Conservation (phyloP, 192 early-diverging fungal genomes). For the Ambispora gerdemannii region DNA sequence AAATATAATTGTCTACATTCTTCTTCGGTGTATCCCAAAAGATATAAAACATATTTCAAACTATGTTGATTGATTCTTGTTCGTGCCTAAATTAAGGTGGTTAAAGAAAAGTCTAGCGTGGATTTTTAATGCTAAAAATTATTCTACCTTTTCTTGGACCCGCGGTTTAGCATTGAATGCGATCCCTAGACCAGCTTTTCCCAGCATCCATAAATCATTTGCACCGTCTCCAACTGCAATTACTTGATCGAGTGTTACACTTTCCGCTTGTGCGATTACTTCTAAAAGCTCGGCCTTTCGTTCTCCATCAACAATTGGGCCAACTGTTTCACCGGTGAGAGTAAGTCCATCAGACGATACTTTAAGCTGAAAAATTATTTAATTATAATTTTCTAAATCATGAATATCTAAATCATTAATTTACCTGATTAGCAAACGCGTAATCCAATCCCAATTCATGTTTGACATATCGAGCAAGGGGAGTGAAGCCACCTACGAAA, state of each 20-base stretch:
- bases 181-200: conserved; percentile 89
- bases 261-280: conserved; percentile 93
- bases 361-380: conserved; percentile 55
- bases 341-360: conserved; percentile 78
- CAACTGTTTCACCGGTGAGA: conserved; percentile 85
- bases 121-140: too few relatives aligned
- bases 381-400: not conserved
- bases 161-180: conserved; percentile 97
- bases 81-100: conserved; percentile 62
- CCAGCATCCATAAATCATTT: conserved; percentile 95
- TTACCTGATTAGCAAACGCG: conserved; percentile 91
- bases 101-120: too few relatives aligned
- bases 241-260: conserved; percentile 83
- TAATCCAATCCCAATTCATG: conserved; percentile 88
- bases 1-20: conserved; percentile 61
- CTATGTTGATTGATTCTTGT: conserved; percentile 93
- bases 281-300: conserved; percentile 94
- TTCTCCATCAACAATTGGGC: conserved; percentile 86
- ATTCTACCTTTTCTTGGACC: conserved; percentile 79
- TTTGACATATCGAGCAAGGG: conserved; percentile 90
- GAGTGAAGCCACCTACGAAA: conserved; percentile 81
- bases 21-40: conserved; percentile 84
- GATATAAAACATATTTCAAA: conserved; percentile 81
- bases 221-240: conserved; percentile 98
- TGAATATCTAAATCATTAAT: conserved; percentile 2